Conservation (phyloP, 352 stramenopile species). For the Globisporangium yorkense region DNA sequence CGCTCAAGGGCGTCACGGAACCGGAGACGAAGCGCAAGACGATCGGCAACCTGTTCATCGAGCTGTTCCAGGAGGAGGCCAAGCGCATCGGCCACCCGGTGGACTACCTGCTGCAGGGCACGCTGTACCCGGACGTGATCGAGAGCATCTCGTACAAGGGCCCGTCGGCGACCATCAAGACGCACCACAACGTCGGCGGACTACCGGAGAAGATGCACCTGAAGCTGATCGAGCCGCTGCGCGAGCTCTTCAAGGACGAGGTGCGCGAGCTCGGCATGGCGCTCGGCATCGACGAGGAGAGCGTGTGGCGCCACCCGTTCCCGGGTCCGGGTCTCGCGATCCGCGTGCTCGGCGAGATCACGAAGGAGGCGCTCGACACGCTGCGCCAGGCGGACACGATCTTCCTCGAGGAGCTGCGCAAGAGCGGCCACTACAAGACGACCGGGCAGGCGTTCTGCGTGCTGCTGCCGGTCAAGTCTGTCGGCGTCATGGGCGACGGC, state of each 20-base stretch:
- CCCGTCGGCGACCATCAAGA: constrained; percentile 98
- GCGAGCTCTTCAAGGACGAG: constrained; percentile 99
- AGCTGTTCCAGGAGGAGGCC: constrained; percentile 95
- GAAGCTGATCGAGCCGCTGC: constrained; percentile 98
- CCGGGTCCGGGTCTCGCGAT: constrained; percentile 98
- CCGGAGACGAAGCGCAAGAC: constrained; percentile 98
- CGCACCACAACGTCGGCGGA: constrained; percentile 99
- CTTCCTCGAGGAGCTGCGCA: constrained; percentile 96
- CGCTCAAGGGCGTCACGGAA: constrained; percentile 93
- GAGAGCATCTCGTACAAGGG: constrained; percentile 99
- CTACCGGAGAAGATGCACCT: constrained; percentile 97
- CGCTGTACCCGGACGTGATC: constrained; percentile 99
- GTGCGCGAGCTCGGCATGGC: constrained; percentile 96
- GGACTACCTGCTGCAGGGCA: constrained; percentile 97
- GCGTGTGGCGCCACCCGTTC: constrained; percentile 99
- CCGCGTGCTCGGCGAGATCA: constrained; percentile 97
- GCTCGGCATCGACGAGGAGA: constrained; percentile 96
- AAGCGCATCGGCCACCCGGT: constrained; percentile 75
- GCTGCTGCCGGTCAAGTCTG: constrained; percentile 95
- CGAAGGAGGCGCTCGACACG: constrained; percentile 91
- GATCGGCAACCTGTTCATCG: constrained; percentile 99
- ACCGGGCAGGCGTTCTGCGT: constrained; percentile 99
- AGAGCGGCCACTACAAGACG: constrained; percentile 96
- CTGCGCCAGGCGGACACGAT: constrained; percentile 97
- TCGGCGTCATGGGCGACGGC: constrained; percentile 98